A percentile compares a stretch with the other conserved stretches of the same genome.
Conservation (phyloP, 495 filamentous ascomycete genomes). For the Penicillium verhagenii region DNA sequence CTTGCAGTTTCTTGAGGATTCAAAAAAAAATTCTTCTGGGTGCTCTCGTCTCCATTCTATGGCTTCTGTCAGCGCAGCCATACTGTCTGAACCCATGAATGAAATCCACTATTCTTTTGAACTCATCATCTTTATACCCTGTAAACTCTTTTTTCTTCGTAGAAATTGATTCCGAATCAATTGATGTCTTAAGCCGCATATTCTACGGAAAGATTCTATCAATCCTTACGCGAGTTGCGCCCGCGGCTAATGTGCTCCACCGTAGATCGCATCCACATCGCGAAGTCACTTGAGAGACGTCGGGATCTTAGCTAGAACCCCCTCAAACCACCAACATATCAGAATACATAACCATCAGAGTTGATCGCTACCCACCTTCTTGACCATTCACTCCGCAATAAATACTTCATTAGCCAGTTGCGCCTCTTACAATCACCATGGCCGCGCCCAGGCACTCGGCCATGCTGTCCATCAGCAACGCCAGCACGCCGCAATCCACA, state of each 20-base stretch:
- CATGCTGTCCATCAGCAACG: slow-evolving; percentile 41
- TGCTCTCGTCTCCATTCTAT: neutral
- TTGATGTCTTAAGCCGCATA: too few species aligned
- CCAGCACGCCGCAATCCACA: slow-evolving; percentile 19
- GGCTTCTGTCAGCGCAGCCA: neutral
- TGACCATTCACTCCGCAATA: neutral
- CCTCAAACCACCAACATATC: slow-evolving; percentile 2
- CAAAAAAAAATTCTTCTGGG: neutral
- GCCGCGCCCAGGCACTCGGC: slow-evolving; percentile 35
- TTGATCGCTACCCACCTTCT: neutral
- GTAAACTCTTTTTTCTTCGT: too few species aligned
- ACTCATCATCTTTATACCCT: neutral
- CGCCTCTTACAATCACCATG: slow-evolving; percentile 21
- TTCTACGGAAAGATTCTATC: slow-evolving; percentile 1
- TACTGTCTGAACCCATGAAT: neutral
- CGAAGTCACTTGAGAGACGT: neutral
- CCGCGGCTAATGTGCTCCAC: slow-evolving; percentile 27
- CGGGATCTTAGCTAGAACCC: neutral
- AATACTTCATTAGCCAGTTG: neutral
- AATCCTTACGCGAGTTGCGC: slow-evolving; percentile 13
- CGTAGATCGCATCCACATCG: slow-evolving; percentile 28
- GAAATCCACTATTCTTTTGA: slow-evolving; percentile 4
- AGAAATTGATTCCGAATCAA: too few species aligned
- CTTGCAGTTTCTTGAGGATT: neutral
- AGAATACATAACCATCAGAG: neutral